Base-by-base conservation (phyloP, 1,284 basidiomycete genomes). In the Uromyces viciae-fabae region DNA sequence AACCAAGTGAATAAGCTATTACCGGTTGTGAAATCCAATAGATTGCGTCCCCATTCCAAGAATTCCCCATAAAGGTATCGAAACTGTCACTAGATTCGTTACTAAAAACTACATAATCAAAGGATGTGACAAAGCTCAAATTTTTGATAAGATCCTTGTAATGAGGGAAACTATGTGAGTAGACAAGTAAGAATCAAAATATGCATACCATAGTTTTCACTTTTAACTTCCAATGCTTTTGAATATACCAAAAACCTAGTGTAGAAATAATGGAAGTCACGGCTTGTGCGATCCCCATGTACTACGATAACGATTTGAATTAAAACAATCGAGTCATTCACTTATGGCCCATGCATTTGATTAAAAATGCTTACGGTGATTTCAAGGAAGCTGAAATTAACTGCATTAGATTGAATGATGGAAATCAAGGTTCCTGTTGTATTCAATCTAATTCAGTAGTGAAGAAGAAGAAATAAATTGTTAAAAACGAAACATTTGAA, bases 211-310 rank as follows among this genome's bases (percentile, higher is more conserved):
- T 81, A 36, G 25, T 64, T 52, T 81, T 81, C 3, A 71, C 74
- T 33, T 60, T 69, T 9, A 81, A 42, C n/a, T 73, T 74, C 78
- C 78, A 81, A 42, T 58, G 19, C 28, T 81, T 81, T 66, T 81
- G 71, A 64, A 81, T 74, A 19, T 62, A 72, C 56, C 69, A 81
- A 38, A 81, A 81, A 14, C 40, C 78, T 33, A 56, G 49, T 49
- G 78, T 81, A 11, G 78, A 81, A 64, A 81, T 33, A n/a, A 81
- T 81, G 15, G 78, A 81, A 25, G 78, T 81, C 15, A 74, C 60
- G 28, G 78, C 78, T 81, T 81, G 78, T n/a, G 78, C 31, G n/a
- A 81, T 73, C n/a, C 66, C 60, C 22, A 81, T 17, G 71, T 81
- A 81, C 78, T 79, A 33, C 14, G 46, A 4, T 15, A 38, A 52